Percentiles rank a stretch among this genome's conserved stretches.
Conservation (phyloP, 78 protist species). For the Dictyostelium discoideum region dicty_2.7 NC_007089.4:2851501-2852000, state of each 20-base stretch:
- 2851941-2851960: neutral
- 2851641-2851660: neutral
- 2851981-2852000: neutral
- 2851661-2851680: neutral
- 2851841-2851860: neutral
- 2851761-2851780: neutral
- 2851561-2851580: neutral
- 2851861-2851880: neutral
- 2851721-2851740: neutral
- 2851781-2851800: neutral
- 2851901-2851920: neutral
- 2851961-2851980: neutral
- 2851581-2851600: neutral
- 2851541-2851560: neutral
- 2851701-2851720: neutral
- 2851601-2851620: neutral
- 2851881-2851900: neutral
- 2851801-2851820: neutral
- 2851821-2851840: neutral
- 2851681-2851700: neutral
- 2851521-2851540: neutral
- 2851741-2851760: neutral
- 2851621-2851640: neutral
- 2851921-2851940: neutral
- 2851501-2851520: neutral